phyloP scores from a whole-genome alignment of 306 rosid genomes.

The Casuarina glauca region DNA sequence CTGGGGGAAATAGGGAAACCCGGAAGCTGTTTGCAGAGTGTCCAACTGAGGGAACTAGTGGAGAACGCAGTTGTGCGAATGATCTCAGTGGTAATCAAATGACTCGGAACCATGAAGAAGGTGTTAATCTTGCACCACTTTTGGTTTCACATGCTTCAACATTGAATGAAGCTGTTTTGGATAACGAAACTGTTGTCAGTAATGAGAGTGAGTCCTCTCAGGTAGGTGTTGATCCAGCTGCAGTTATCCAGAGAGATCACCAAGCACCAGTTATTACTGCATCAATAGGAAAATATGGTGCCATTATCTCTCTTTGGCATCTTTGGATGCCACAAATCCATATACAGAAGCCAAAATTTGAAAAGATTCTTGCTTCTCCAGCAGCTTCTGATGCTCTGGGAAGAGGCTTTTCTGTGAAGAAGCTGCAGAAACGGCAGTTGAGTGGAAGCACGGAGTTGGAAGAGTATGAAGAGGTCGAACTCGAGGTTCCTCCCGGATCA shows the following conservation, averaged over 20 bases:
- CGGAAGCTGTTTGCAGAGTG: constrained; percentile 21
- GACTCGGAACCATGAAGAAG: not conserved
- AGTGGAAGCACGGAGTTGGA: constrained; percentile 33
- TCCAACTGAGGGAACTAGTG: constrained; percentile 20
- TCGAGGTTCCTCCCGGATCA: constrained; percentile 66
- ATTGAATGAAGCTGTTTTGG: constrained; percentile 9
- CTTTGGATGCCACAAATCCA: constrained; percentile 47
- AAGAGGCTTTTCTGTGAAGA: constrained; percentile 64
- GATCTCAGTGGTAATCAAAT: not conserved
- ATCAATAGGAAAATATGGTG: constrained; percentile 63
- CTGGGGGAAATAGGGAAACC: constrained; percentile 24
- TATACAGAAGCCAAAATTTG: constrained; percentile 29
- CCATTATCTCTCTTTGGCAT: constrained; percentile 47
- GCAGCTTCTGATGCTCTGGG: constrained; percentile 62
- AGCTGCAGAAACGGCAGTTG: constrained; percentile 45
- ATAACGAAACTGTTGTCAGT: constrained; percentile 8
- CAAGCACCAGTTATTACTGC: constrained; percentile 37
- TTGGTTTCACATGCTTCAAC: constrained; percentile 5
- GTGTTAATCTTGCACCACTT: not conserved
- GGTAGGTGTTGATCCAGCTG: constrained; percentile 8
- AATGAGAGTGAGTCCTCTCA: constrained; percentile 12
- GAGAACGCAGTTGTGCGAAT: constrained; percentile 16
- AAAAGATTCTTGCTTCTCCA: constrained; percentile 34
- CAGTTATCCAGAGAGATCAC: constrained; percentile 7
- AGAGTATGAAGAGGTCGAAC: constrained; percentile 63